These are phyloP conservation scores for Xerocomellus chrysenteron DNA, from an alignment of 768 basidiomycete genomes.

Conservation along the genomic window DNA sequence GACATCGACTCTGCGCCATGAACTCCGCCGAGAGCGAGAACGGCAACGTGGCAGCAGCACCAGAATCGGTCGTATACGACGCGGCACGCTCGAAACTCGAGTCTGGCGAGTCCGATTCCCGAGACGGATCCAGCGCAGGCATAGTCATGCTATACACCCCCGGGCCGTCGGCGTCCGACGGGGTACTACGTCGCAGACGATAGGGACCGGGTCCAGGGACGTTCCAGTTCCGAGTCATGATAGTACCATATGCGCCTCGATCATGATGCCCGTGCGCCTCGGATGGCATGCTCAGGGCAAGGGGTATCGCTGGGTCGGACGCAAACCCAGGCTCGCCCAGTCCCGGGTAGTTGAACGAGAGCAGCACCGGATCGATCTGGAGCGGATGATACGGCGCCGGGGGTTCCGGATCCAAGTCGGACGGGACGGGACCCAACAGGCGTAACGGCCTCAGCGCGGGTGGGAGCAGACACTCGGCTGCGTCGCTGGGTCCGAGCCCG, in stretches of 20 bases:
- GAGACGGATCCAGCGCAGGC: not conserved
- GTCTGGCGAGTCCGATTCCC: not conserved
- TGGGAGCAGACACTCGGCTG: conserved; percentile 19
- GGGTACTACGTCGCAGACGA: not conserved
- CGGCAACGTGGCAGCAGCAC: not conserved
- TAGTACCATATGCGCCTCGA: too few species aligned
- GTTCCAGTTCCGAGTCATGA: too few species aligned
- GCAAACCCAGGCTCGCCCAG: not conserved
- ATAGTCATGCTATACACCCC: not conserved
- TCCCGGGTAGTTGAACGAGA: conserved; percentile 16
- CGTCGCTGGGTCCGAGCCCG: not conserved
- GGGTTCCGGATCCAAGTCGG: not conserved
- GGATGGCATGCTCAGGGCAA: not conserved
- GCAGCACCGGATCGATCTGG: conserved; percentile 30
- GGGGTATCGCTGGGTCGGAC: not conserved
- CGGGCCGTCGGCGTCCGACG: not conserved
- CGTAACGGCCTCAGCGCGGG: conserved; percentile 21
- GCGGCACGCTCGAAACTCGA: not conserved
- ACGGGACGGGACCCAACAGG: conserved; percentile 10
- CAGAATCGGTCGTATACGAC: not conserved
- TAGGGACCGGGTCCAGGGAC: not conserved
- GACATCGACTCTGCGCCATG: not conserved
- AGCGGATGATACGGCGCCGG: not conserved
- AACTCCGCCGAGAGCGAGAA: not conserved
- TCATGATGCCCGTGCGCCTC: not conserved